phyloP scores from a whole-genome alignment of 768 basidiomycete genomes.

The Boletus sp. region DNA sequence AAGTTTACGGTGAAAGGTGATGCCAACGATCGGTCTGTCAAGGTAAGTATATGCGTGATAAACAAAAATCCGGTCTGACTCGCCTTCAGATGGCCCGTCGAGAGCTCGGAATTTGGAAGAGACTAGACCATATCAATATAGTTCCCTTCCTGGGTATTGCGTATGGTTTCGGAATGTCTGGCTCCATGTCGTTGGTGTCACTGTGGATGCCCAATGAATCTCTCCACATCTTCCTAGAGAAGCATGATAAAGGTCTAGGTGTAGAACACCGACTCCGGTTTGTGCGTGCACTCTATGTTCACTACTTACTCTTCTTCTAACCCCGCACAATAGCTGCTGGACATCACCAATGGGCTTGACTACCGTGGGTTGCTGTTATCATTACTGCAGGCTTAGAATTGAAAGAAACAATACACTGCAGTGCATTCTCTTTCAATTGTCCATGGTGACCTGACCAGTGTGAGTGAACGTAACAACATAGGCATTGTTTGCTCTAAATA shows the following conservation, averaged over 20 bases:
- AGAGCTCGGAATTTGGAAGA: too few species aligned
- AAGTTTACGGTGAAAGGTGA: not conserved
- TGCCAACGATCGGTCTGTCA: not conserved
- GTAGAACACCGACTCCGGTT: not conserved
- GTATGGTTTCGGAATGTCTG: too few species aligned
- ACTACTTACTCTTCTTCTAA: not conserved
- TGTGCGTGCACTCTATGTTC: not conserved
- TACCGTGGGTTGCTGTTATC: not conserved
- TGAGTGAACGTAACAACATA: not conserved
- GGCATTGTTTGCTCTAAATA: not conserved
- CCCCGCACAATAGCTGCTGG: not conserved
- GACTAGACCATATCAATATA: too few species aligned
- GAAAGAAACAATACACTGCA: not conserved
- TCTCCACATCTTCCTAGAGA: not conserved
- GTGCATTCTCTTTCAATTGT: slow-evolving; percentile 9
- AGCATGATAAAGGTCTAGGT: not conserved
- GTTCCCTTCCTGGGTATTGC: too few species aligned
- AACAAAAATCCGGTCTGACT: not conserved
- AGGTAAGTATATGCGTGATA: not conserved
- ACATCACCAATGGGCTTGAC: not conserved
- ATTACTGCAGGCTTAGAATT: too few species aligned
- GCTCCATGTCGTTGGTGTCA: too few species aligned
- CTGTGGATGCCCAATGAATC: not conserved
- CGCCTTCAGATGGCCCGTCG: not conserved
- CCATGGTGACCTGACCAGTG: slow-evolving; percentile 13